These are phyloP conservation scores for Magnolia changhungtana DNA, from an alignment of 164 flowering plant species.

Conservation along the genomic window DNA sequence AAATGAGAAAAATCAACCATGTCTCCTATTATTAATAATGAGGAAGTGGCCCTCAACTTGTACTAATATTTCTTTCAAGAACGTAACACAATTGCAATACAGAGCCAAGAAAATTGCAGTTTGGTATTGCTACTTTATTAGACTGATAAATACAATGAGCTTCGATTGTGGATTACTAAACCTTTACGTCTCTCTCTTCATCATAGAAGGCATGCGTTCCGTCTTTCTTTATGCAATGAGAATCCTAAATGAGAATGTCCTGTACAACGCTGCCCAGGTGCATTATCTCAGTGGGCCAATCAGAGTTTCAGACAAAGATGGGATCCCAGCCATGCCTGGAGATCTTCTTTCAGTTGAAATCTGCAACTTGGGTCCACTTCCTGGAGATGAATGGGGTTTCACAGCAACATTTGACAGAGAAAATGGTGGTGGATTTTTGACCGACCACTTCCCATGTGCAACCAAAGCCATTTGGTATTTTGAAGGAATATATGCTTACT, in stretches of 20 bases:
- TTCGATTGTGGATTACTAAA: background rate
- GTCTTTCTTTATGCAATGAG: background rate
- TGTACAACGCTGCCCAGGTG: conserved; percentile 33
- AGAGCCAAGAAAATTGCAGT: background rate
- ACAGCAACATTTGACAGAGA: conserved; percentile 90
- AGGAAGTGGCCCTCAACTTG: background rate
- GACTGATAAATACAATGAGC: background rate
- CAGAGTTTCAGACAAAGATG: conserved; percentile 61
- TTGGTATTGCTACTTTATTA: background rate
- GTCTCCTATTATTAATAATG: background rate
- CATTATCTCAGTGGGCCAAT: conserved; percentile 94
- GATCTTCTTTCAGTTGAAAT: conserved; percentile 95
- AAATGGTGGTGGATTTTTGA: conserved; percentile 94
- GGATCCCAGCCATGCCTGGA: conserved; percentile 77
- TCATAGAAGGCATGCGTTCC: too few species aligned
- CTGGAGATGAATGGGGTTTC: conserved; percentile 96
- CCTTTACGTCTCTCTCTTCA: background rate
- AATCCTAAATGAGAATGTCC: background rate
- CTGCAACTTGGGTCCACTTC: conserved; percentile 87
- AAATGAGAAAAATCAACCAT: background rate
- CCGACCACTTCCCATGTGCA: conserved; percentile 92
- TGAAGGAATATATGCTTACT: conserved; percentile 91
- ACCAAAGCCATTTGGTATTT: conserved; percentile 98
- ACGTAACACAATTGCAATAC: background rate
- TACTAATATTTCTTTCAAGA: background rate